Evolutionary conservation across 495 filamentous ascomycete species (phyloP).

Genomic region (Aspergillus olivimuriae): DNA sequence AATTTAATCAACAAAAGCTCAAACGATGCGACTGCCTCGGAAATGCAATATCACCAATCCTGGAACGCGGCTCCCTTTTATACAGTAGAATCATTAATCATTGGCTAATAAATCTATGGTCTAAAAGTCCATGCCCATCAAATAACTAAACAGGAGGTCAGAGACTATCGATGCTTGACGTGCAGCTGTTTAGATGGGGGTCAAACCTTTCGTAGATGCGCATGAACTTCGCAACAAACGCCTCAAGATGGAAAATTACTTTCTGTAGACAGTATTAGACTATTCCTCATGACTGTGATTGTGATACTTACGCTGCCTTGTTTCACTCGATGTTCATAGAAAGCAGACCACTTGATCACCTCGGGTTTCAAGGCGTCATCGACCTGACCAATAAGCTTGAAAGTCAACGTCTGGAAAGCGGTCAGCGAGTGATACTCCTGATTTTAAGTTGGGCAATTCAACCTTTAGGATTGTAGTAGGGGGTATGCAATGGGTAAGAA

Average conservation of each 20-base stretch:
- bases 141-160: constrained; percentile 48
- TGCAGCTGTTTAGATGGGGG: background rate
- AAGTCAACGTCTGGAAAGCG: constrained; percentile 62
- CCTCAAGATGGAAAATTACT: constrained; percentile 96
- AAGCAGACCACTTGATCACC: constrained; percentile 91
- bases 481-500: constrained; percentile 94
- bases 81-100: constrained; percentile 32
- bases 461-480: constrained; percentile 87
- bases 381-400: constrained; percentile 79
- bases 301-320: constrained; percentile 58
- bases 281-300: background rate
- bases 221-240: constrained; percentile 98
- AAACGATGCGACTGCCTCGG: too few relatives aligned
- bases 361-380: constrained; percentile 87
- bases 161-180: too few relatives aligned
- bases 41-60: constrained; percentile 1
- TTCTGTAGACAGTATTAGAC: constrained; percentile 44
- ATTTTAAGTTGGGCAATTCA: background rate
- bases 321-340: constrained; percentile 91
- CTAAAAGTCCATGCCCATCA: constrained; percentile 86
- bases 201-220: constrained; percentile 74
- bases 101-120: constrained; percentile 13
- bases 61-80: constrained; percentile 5
- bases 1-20: too few relatives aligned
- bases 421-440: constrained; percentile 2